Percentiles rank a stretch among this genome's conserved stretches.
phyloP scores from a whole-genome alignment of 2,329 filamentous ascomycete genomes.

The Colletotrichum sp. region DNA sequence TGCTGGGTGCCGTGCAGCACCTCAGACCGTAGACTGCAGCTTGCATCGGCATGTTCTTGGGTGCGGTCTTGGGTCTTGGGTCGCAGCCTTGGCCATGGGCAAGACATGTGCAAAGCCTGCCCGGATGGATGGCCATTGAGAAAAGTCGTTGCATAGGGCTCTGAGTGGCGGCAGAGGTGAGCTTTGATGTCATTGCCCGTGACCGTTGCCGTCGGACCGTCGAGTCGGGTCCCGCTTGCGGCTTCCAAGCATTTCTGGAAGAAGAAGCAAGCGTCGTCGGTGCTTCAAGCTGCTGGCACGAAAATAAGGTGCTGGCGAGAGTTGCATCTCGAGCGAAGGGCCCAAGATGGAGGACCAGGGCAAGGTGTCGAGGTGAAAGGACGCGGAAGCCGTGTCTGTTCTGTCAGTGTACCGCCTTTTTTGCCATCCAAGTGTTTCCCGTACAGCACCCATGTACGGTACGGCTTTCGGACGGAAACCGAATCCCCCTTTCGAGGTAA shows the following conservation, averaged over 20 bases:
- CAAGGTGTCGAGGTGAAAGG: neutral
- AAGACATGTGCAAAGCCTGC: neutral
- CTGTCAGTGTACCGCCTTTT: neutral
- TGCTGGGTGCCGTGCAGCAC: neutral
- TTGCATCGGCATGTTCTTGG: neutral
- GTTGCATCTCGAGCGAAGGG: neutral
- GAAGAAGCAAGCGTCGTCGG: neutral
- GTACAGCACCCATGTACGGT: neutral
- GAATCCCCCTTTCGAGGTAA: neutral
- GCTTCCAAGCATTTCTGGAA: conserved; percentile 17
- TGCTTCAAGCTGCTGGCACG: neutral
- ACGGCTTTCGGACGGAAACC: conserved; percentile 5
- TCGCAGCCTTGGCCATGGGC: neutral
- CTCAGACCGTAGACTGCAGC: neutral
- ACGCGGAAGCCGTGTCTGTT: neutral
- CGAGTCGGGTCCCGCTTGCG: neutral
- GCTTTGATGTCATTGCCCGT: neutral
- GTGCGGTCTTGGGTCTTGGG: neutral
- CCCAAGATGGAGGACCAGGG: neutral
- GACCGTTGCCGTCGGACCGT: conserved; percentile 2
- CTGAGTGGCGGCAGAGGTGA: neutral
- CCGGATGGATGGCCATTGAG: neutral
- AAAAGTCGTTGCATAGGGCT: neutral
- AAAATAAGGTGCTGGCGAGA: neutral
- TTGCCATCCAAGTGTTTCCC: neutral